Base-by-base conservation (phyloP, 179 eudicot species). In the Gypsophila paniculata region DNA sequence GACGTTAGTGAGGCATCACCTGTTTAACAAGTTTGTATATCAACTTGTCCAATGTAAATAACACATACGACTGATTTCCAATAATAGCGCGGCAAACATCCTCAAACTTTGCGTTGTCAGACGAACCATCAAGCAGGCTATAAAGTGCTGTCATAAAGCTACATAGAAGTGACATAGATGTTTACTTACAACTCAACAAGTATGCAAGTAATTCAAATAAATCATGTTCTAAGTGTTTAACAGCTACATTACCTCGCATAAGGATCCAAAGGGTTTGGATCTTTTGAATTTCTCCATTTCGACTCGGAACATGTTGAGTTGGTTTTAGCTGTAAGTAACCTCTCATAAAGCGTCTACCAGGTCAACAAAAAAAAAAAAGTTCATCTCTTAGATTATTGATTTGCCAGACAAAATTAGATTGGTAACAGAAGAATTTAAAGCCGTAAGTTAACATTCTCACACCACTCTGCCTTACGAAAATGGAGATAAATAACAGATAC, bases 11-110 rank as follows among this genome's bases (percentile, higher is more conserved):
- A 9, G 17, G 38, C 59, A 25, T 48, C 25, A 91, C 97, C 96
- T 91, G 97, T 81, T 86, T 91, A 58, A 91, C 91, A 76, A 91
- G 77, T 82, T 91, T 90, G 78, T 82, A 90, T 38, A 91, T 85
- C 80, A 91, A 72, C 79, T 91, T 91, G 82, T 91, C 97, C 84
- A 90, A 74, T 1, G 97, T 91, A 81, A 91, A 91, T 46, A 91
- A 77, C 74, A 90, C 87, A 80, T 92, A 90, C 25, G 96, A 83
- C 71, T 92, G 96, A 77, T 90, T 88, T 60, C 98, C 98, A 74
- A 92, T 82, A 65, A 86, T 75, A 52, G 88, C 77, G 39, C 91
- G 88, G 71, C 96, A 90, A 48, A 86, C 96, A 80, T 90, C 96
- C 86, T 90, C 96, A 78, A 82, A 90, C 67, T 88, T 88, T 53